A percentile compares a stretch with the other conserved stretches of the same genome.
phyloP scores from a whole-genome alignment of 2,329 filamentous ascomycete genomes.

The Ceratocystis eucalypticola region DNA sequence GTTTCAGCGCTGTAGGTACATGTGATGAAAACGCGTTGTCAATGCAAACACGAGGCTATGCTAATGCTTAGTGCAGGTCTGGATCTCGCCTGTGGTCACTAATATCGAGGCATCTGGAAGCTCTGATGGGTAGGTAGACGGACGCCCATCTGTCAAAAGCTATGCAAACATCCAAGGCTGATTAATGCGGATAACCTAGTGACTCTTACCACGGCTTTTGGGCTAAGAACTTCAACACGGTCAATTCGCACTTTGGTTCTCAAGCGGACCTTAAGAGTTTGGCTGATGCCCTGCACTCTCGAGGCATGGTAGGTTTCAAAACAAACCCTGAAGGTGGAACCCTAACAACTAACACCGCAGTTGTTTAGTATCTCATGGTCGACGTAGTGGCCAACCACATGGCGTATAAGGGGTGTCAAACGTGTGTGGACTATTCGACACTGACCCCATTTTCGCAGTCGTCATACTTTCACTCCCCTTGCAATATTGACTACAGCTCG shows the following conservation, averaged over 20 bases:
- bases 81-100: slow-evolving; percentile 34
- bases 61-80: slow-evolving; percentile 22
- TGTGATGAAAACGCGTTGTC: background rate
- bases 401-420: slow-evolving; percentile 32
- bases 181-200: slow-evolving; percentile 21
- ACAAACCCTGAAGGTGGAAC: background rate
- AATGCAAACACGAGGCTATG: background rate
- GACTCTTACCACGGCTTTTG: slow-evolving; percentile 32
- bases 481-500: slow-evolving; percentile 37
- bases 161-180: background rate
- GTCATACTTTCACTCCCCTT: slow-evolving; percentile 43
- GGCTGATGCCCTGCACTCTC: slow-evolving; percentile 34
- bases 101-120: slow-evolving; percentile 28
- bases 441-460: slow-evolving; percentile 42
- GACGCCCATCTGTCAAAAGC: background rate
- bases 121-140: slow-evolving; percentile 19
- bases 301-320: slow-evolving; percentile 33
- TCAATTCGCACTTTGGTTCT: slow-evolving; percentile 39
- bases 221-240: slow-evolving; percentile 28
- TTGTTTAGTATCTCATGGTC: slow-evolving; percentile 37
- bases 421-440: slow-evolving; percentile 38
- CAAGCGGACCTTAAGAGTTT: slow-evolving; percentile 35
- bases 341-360: slow-evolving; percentile 1
- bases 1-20: slow-evolving; percentile 28
- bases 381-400: slow-evolving; percentile 42